Evolutionary conservation across 192 early-diverging fungal species (phyloP).

Genomic region (Dimargaris verticillata): DNA sequence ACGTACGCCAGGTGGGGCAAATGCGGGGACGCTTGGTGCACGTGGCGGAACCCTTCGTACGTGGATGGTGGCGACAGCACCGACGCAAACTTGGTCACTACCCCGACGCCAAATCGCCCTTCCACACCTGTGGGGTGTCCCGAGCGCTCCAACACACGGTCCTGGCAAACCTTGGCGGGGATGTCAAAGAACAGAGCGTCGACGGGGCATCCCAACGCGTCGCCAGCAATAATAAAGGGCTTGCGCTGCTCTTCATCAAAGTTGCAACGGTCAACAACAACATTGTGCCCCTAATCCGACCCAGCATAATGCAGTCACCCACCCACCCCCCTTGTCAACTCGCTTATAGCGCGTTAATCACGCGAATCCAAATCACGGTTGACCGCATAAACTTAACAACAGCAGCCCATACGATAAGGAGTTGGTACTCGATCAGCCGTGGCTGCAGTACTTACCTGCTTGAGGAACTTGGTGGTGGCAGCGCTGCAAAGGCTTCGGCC

Average conservation of each 20-base stretch:
- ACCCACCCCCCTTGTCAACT: too few species aligned
- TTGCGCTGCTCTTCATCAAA: constrained; percentile 58
- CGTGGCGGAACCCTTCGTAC: constrained; percentile 32
- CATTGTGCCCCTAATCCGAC: constrained; percentile 31
- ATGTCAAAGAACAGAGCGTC: constrained; percentile 58
- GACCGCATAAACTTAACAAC: too few species aligned
- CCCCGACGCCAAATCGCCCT: constrained; percentile 38
- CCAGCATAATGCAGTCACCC: too few species aligned
- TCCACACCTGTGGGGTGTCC: constrained; percentile 58
- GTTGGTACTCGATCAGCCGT: too few species aligned
- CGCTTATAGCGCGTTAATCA: too few species aligned
- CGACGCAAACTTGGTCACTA: constrained; percentile 41
- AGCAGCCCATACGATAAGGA: too few species aligned
- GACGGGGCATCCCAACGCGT: constrained; percentile 32
- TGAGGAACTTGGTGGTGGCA: too few species aligned
- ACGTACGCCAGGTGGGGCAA: constrained; percentile 27
- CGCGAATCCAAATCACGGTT: too few species aligned
- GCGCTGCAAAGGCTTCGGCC: too few species aligned
- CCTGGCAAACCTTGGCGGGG: constrained; percentile 36
- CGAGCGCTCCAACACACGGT: constrained; percentile 38
- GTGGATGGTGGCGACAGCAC: constrained; percentile 26
- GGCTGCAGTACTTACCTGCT: too few species aligned
- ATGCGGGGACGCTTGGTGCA: constrained; percentile 30
- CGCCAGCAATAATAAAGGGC: constrained; percentile 49
- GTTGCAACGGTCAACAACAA: constrained; percentile 63